phyloP scores from a whole-genome alignment of 140 eudicot genomes.

The Cichorium intybus region DNA sequence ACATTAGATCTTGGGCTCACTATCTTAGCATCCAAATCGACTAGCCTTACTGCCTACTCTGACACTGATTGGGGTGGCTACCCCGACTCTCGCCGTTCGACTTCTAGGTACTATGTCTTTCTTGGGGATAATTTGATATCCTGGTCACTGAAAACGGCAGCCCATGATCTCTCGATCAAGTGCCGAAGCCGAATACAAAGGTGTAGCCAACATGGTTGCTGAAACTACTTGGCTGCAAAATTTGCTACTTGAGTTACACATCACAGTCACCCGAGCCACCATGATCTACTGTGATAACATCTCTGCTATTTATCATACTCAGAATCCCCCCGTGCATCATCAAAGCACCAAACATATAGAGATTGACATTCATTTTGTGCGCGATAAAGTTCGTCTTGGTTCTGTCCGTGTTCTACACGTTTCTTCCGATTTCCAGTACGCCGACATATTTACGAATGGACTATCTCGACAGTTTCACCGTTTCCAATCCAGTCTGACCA shows the following conservation, averaged over 20 bases:
- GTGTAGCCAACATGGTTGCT: not conserved
- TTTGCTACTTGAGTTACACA: not conserved
- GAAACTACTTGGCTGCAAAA: not conserved
- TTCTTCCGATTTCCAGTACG: not conserved
- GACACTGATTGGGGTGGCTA: no score
- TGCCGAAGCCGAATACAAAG: not conserved
- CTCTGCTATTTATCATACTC: not conserved
- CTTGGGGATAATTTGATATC: no score
- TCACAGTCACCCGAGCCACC: not conserved
- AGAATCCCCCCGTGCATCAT: not conserved
- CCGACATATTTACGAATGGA: not conserved
- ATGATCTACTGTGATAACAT: not conserved
- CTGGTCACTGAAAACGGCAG: not conserved
- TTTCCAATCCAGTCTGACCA: slow-evolving; percentile 5
- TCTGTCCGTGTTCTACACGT: not conserved
- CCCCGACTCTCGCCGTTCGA: no score
- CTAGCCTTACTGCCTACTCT: no score
- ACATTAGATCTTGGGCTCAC: no score
- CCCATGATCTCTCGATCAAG: not conserved
- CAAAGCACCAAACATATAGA: not conserved
- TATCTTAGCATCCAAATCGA: no score
- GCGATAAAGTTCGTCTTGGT: not conserved
- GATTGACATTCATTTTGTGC: not conserved
- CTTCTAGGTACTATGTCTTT: not conserved
- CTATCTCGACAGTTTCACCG: not conserved